Conservation (phyloP, 2,329 filamentous ascomycete species). For the Cladophialophora carrionii region DNA sequence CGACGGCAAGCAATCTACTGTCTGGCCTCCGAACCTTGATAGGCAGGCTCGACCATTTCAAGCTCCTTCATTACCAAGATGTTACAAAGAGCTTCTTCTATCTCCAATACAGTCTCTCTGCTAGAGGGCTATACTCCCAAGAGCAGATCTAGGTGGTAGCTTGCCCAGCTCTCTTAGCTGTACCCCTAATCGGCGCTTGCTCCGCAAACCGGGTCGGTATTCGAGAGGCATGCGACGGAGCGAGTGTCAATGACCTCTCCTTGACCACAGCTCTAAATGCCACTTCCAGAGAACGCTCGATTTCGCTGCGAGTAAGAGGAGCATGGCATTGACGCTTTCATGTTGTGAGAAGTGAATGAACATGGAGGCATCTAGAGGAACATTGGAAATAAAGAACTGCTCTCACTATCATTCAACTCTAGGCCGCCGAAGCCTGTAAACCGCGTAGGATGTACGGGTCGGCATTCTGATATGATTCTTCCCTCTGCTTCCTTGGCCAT, state of each 20-base stretch:
- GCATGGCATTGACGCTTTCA: not conserved
- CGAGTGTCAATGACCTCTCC: not conserved
- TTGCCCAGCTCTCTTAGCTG: not conserved
- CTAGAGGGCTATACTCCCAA: not conserved
- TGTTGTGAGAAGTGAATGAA: not conserved
- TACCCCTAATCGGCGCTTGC: not conserved
- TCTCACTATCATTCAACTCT: not conserved
- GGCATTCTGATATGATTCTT: not conserved
- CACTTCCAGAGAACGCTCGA: not conserved
- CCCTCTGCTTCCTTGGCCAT: not conserved
- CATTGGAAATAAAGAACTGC: not conserved
- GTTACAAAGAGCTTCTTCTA: not conserved
- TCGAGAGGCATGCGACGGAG: not conserved
- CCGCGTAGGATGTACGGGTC: not conserved
- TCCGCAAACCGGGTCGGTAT: not conserved
- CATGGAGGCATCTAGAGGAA: not conserved
- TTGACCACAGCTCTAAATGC: not conserved
- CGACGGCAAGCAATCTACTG: not conserved
- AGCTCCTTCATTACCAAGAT: not conserved
- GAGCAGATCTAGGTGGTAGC: not conserved
- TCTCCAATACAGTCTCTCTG: not conserved
- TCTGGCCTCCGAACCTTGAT: not conserved
- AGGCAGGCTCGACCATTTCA: not conserved
- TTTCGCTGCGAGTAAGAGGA: not conserved
- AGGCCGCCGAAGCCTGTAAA: not conserved